Conservation (phyloP, 805 yeast genomes). For the Candida pini region DNA sequence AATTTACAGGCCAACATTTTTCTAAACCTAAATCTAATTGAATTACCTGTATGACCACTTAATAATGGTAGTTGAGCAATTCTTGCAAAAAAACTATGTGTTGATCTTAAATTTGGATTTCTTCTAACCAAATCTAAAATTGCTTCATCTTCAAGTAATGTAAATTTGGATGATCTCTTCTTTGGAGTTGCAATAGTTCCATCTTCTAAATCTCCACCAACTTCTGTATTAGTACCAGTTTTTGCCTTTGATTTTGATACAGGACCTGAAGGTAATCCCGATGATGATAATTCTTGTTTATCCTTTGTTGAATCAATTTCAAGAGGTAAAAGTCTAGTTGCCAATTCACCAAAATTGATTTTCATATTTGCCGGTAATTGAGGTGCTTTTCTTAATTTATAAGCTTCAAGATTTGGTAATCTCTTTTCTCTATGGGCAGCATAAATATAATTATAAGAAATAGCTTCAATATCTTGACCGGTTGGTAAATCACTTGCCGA, state of each 20-base stretch:
- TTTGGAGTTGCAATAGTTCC: slow-evolving; percentile 24
- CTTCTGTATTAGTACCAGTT: background rate
- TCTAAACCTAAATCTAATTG: slow-evolving; percentile 60
- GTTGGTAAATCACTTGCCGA: slow-evolving; percentile 12
- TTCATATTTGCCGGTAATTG: slow-evolving; percentile 17
- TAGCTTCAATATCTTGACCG: slow-evolving; percentile 13
- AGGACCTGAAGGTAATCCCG: background rate
- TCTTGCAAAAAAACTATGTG: slow-evolving; percentile 60
- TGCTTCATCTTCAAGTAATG: slow-evolving; percentile 56
- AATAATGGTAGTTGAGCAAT: slow-evolving; percentile 46
- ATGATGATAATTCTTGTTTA: background rate
- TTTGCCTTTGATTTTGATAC: background rate
- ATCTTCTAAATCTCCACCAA: background rate
- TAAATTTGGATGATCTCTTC: slow-evolving; percentile 42
- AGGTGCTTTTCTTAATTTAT: slow-evolving; percentile 18
- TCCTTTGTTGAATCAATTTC: background rate
- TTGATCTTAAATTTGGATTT: slow-evolving; percentile 61
- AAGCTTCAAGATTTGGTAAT: slow-evolving; percentile 14
- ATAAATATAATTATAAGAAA: slow-evolving; percentile 19
- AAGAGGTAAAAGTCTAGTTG: slow-evolving; percentile 3
- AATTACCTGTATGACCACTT: slow-evolving; percentile 68
- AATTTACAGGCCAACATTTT: slow-evolving; percentile 36
- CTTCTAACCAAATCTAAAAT: slow-evolving; percentile 63
- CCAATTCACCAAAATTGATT: slow-evolving; percentile 21
- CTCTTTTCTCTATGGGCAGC: slow-evolving; percentile 15